A percentile compares a stretch with the other conserved stretches of the same genome.
phyloP scores from a whole-genome alignment of 352 stramenopile species.

The Blastocystis sp. region DNA sequence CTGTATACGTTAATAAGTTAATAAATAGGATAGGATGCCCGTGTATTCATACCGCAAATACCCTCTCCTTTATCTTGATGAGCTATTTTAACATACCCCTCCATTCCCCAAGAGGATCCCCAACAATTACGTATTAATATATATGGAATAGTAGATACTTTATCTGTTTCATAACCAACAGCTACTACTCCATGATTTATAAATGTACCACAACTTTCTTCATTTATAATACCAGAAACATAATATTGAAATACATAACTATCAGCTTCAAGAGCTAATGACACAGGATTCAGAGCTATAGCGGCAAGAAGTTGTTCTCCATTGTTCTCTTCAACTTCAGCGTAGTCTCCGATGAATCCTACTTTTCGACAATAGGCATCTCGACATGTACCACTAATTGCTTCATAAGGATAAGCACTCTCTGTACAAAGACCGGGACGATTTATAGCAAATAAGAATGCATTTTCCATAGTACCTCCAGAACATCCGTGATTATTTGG shows the following conservation, averaged over 20 bases:
- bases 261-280: constrained; percentile 10
- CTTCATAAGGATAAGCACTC: constrained; percentile 74
- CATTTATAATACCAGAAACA: background rate
- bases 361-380: constrained; percentile 50
- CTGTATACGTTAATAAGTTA: no score
- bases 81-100: constrained; percentile 4
- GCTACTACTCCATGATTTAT: constrained; percentile 16
- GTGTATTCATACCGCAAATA: constrained; percentile 12
- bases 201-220: background rate
- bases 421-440: constrained; percentile 71
- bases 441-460: constrained; percentile 76
- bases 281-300: constrained; percentile 50
- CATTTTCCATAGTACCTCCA: constrained; percentile 87
- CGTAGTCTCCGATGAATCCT: constrained; percentile 60
- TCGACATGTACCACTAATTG: constrained; percentile 50
- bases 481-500: constrained; percentile 77
- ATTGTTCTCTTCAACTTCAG: constrained; percentile 60
- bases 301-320: constrained; percentile 62
- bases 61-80: background rate
- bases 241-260: constrained; percentile 18
- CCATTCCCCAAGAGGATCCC: constrained; percentile 4
- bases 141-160: background rate
- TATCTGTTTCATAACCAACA: background rate
- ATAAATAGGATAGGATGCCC: constrained; percentile 31
- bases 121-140: constrained; percentile 24